Evolutionary conservation across 495 filamentous ascomycete species (phyloP), one percentile per base, ranked within the genome.

Genomic region (Xanthoparmelia taractica): DNA sequence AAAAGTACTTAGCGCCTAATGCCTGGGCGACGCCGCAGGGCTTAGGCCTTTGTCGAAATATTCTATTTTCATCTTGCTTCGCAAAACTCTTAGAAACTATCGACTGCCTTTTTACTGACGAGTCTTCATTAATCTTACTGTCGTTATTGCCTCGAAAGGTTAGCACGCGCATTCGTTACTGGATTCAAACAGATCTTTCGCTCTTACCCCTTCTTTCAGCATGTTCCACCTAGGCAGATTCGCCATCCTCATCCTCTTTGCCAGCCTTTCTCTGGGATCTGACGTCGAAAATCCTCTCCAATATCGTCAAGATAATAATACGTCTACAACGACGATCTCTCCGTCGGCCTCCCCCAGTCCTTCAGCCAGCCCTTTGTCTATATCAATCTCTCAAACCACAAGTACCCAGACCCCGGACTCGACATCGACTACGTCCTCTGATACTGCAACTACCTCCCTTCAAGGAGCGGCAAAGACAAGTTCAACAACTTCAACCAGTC

Each of bases 341-440:
- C 61, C 69, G 13, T 55, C 60, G 12, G 68, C 70, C 3, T 63
- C 72, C 13, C 45, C 67, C 12, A 65, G 68, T 29, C 57, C 67
- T 8, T 66, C 71, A 15, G 50, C 65, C 15, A 47, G 48, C 27
- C 33, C 57, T 74, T 72, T 33, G 23, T 40, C 43, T 56, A 56
- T 34, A 37, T 41, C 56, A 47, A 43, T 56, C 33, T 48, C 67
- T 18, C 61, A 57, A 40, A 38, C 59, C 25, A 36, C 18, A 13
- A 37, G 20, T 25, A 20, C 18, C 2, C 52, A 37, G 52, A 58
- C 31, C 60, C 64, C 57, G 27, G 57, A 40, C 45, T 68, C 67
- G 1, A 50, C 59, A 36, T 27, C 62, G 59, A 60, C 54, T 25
- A 68, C 61, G 27, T 60, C 71, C 34, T 58, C 65, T 58, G 60